Conservation (phyloP, 768 basidiomycete species). For the Chalciporus pseudorubinellus region DNA sequence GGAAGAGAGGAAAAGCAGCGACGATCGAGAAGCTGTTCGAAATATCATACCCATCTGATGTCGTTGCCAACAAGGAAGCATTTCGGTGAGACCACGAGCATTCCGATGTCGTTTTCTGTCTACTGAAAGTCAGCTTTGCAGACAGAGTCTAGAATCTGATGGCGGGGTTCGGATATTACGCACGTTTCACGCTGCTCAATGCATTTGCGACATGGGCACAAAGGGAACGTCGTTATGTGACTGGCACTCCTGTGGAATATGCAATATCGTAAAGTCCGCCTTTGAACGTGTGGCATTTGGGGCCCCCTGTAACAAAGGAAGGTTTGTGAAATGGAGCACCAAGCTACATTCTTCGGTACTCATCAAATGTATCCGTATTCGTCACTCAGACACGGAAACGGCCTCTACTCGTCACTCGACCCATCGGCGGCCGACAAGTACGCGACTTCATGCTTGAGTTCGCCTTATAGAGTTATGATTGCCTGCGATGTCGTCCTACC, state of each 20-base stretch:
- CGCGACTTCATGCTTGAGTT: conserved; percentile 65
- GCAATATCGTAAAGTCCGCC: conserved; percentile 53
- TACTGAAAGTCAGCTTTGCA: conserved; percentile 7
- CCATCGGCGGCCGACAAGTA: conserved; percentile 54
- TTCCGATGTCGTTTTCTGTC: not conserved
- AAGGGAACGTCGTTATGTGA: conserved; percentile 51
- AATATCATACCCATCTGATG: conserved; percentile 34
- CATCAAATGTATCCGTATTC: conserved; percentile 1
- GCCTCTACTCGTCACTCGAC: conserved; percentile 62
- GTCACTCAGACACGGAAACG: conserved; percentile 51
- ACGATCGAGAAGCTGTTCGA: conserved; percentile 58
- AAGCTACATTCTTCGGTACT: not conserved
- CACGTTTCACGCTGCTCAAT: conserved; percentile 63
- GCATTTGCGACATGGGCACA: conserved; percentile 65
- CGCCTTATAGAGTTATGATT: conserved; percentile 65
- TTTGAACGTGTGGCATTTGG: conserved; percentile 61
- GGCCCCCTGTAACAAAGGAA: conserved; percentile 47
- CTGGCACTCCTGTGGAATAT: conserved; percentile 65
- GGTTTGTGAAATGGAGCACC: conserved; percentile 37
- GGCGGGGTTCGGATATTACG: conserved; percentile 45
- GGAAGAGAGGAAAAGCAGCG: conserved; percentile 33
- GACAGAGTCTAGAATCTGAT: conserved; percentile 35
- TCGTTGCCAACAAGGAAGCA: conserved; percentile 40
- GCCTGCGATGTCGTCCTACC: conserved; percentile 54
- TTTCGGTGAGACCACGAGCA: conserved; percentile 40